phyloP scores from a whole-genome alignment of 1,284 basidiomycete genomes.

The Heliocybe sulcata region DNA sequence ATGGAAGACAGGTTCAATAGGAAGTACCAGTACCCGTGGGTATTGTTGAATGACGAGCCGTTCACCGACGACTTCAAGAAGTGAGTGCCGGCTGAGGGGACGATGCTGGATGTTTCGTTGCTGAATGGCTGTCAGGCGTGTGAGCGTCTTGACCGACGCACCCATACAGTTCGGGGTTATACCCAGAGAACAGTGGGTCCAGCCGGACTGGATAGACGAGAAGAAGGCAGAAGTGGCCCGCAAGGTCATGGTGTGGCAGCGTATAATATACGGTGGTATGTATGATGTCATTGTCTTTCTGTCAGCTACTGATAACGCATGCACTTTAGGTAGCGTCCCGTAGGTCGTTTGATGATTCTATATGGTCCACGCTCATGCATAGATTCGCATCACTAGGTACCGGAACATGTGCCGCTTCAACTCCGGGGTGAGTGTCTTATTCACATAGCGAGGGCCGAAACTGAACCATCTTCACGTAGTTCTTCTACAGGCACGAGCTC shows the following conservation, averaged over 20 bases:
- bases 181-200: conserved; percentile 76
- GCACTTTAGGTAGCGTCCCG: conserved; percentile 50
- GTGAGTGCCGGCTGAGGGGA: conserved; percentile 26
- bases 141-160: conserved; percentile 58
- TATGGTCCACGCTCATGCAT: not conserved
- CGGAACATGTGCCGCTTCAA: conserved; percentile 94
- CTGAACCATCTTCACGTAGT: conserved; percentile 32
- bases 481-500: conserved; percentile 81
- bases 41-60: conserved; percentile 79
- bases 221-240: conserved; percentile 64
- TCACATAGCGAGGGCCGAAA: too few relatives aligned
- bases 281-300: conserved; percentile 1
- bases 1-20: conserved; percentile 83
- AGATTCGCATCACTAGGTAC: conserved; percentile 36
- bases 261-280: conserved; percentile 84
- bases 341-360: conserved; percentile 26
- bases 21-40: conserved; percentile 80
- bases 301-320: not conserved
- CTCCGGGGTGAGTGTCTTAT: conserved; percentile 64
- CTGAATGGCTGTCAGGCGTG: conserved; percentile 36
- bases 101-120: not conserved
- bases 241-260: conserved; percentile 66
- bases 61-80: conserved; percentile 77
- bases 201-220: conserved; percentile 83
- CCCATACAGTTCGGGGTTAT: conserved; percentile 80